Evolutionary conservation across 1,284 basidiomycete species (phyloP).

Genomic region (Neolentinus lepideus): DNA sequence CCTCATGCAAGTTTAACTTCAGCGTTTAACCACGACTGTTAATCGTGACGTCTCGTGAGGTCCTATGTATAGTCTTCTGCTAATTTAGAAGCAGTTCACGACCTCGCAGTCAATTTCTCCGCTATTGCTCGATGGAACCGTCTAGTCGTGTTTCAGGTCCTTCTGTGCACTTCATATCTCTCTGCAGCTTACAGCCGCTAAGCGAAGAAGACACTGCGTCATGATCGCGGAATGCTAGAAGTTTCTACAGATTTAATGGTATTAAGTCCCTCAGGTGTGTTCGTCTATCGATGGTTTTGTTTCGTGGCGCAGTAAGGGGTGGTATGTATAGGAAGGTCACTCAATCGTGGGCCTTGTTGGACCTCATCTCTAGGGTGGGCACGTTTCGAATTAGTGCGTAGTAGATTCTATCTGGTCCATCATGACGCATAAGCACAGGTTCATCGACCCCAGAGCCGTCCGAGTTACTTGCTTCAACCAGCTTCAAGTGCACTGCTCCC

Average conservation of each 20-base stretch:
- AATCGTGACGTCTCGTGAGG: background rate
- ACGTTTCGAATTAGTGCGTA: background rate
- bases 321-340: too few species aligned
- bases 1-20: background rate
- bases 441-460: background rate
- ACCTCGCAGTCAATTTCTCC: background rate
- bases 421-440: background rate
- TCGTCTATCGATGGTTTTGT: too few species aligned
- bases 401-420: background rate
- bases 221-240: background rate
- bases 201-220: background rate
- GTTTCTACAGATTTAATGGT: too few species aligned
- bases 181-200: background rate
- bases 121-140: background rate
- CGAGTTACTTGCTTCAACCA: background rate
- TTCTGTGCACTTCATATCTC: background rate
- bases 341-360: too few species aligned
- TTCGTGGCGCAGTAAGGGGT: too few species aligned
- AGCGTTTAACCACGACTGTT: background rate
- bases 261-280: too few species aligned
- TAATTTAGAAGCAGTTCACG: background rate
- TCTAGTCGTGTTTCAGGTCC: background rate
- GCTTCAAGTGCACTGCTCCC: too few species aligned
- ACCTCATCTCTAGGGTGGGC: too few species aligned
- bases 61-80: background rate